These are phyloP conservation scores for Pestalotiopsis sp. DNA, from an alignment of 2,329 filamentous ascomycete genomes.

Conservation along the genomic window DNA sequence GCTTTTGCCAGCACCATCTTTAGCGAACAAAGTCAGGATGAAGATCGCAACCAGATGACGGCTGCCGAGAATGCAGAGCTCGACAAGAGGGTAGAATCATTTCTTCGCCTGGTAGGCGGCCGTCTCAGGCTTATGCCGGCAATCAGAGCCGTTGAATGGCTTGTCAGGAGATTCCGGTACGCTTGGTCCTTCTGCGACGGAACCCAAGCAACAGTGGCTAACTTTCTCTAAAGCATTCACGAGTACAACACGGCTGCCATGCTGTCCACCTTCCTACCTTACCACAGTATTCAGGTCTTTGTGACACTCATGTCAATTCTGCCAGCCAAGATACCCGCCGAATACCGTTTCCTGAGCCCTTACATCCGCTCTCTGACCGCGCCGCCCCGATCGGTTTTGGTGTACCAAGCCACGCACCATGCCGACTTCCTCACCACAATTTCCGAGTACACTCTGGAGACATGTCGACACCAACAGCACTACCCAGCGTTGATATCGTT, in stretches of 20 bases:
- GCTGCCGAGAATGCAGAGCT: conserved; percentile 80
- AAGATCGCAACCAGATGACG: conserved; percentile 87
- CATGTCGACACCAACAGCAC: conserved; percentile 72
- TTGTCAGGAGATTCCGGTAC: conserved; percentile 86
- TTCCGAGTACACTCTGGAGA: conserved; percentile 77
- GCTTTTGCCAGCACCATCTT: conserved; percentile 81
- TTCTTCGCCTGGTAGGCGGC: conserved; percentile 78
- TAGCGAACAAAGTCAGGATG: conserved; percentile 87
- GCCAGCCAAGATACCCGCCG: conserved; percentile 71
- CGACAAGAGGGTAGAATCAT: conserved; percentile 76
- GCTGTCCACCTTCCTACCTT: conserved; percentile 87
- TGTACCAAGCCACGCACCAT: conserved; percentile 82
- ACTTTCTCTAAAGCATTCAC: conserved; percentile 69
- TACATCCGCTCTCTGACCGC: conserved; percentile 79
- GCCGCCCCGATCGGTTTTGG: conserved; percentile 79
- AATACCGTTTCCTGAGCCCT: conserved; percentile 83
- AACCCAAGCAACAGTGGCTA: conserved; percentile 14
- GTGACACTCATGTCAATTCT: conserved; percentile 85
- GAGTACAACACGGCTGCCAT: conserved; percentile 83
- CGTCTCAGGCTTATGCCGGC: conserved; percentile 83
- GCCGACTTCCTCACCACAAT: conserved; percentile 74
- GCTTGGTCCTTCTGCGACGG: conserved; percentile 22
- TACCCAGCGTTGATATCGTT: conserved; percentile 82
- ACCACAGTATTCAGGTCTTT: conserved; percentile 86
- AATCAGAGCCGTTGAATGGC: conserved; percentile 92